Evolutionary conservation across 306 rosid species (phyloP).

Genomic region (Arachis stenosperma): DNA sequence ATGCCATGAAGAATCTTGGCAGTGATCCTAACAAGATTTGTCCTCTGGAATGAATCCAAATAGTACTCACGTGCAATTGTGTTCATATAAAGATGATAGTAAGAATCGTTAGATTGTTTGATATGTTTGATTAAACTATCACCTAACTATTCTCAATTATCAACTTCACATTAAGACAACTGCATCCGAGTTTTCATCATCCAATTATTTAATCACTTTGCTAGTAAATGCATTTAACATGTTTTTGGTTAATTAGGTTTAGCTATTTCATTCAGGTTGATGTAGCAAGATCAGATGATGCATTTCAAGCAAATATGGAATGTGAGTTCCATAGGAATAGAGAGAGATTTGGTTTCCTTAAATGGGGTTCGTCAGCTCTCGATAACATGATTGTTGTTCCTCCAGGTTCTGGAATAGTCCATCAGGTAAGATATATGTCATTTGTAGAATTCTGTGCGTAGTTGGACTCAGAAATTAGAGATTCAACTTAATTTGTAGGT

Average conservation of each 20-base stretch:
- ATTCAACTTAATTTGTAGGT: conserved; percentile 50
- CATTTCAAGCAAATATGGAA: conserved; percentile 68
- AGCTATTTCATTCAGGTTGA: conserved; percentile 54
- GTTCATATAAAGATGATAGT: too few relatives aligned
- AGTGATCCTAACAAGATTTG: conserved; percentile 75
- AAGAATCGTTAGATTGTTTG: too few relatives aligned
- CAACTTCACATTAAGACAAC: too few relatives aligned
- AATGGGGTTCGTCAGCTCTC: conserved; percentile 75
- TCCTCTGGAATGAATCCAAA: conserved; percentile 52
- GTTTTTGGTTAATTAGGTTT: neutral
- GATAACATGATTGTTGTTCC: conserved; percentile 68
- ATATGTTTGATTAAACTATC: too few relatives aligned
- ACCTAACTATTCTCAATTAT: too few relatives aligned
- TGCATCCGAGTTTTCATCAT: too few relatives aligned
- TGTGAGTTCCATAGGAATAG: conserved; percentile 62
- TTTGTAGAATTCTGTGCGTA: too few relatives aligned
- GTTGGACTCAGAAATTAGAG: neutral
- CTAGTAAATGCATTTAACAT: neutral
- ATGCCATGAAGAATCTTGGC: conserved; percentile 75
- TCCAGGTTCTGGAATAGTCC: conserved; percentile 75
- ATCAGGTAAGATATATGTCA: conserved; percentile 54
- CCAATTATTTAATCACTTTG: too few relatives aligned
- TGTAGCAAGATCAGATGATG: conserved; percentile 68
- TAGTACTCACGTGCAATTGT: too few relatives aligned
- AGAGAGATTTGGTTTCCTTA: conserved; percentile 72